A percentile compares a stretch with the other conserved stretches of the same genome.
phyloP scores from a whole-genome alignment of 768 basidiomycete species.

The Boletus rubescentipes region DNA sequence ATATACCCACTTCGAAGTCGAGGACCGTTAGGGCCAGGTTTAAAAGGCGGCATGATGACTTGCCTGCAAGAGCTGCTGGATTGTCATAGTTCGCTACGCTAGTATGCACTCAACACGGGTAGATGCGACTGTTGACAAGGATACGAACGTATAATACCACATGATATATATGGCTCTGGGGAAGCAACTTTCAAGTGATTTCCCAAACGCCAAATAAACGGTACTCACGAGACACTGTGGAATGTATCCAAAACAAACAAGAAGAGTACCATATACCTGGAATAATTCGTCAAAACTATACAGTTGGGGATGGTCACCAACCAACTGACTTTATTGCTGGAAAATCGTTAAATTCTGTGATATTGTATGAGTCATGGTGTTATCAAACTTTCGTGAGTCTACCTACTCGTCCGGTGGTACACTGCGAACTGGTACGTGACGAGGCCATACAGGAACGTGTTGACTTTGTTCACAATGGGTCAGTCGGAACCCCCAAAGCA shows the following conservation, averaged over 20 bases:
- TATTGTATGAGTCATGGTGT: neutral
- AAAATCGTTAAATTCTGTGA: constrained; percentile 17
- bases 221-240: constrained; percentile 18
- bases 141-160: constrained; percentile 18
- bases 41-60: neutral
- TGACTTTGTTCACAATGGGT: neutral
- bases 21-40: neutral
- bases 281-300: neutral
- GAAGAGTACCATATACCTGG: constrained; percentile 18
- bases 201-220: neutral
- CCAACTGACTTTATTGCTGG: constrained; percentile 2
- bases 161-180: constrained; percentile 18
- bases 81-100: constrained; percentile 18
- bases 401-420: constrained; percentile 32
- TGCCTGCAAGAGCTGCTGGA: constrained; percentile 14
- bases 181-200: neutral
- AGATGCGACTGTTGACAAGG: neutral
- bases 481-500: neutral
- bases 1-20: constrained; percentile 37
- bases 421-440: constrained; percentile 42
- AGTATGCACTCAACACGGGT: neutral
- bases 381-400: no score
- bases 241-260: constrained; percentile 21
- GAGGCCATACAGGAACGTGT: constrained; percentile 37
- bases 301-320: neutral